Evolutionary conservation across 1,284 basidiomycete genomes (phyloP).

Genomic region (Pseudozyma flocculosa): DNA sequence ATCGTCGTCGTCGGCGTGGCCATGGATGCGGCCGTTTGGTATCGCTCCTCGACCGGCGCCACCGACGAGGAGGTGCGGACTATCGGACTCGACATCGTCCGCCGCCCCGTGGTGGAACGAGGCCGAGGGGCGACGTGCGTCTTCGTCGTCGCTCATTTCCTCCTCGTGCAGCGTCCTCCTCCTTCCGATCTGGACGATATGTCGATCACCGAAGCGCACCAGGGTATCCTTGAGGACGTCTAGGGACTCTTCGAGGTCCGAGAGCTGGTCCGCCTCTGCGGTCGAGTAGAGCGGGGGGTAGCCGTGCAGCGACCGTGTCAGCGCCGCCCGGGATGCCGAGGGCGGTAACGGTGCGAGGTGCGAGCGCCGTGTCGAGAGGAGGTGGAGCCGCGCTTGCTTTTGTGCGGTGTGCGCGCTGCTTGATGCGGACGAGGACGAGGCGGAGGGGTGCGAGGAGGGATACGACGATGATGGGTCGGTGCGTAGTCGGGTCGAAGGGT

Average conservation of each 20-base stretch:
- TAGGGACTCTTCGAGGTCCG: conserved; percentile 48
- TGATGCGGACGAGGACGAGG: too few species aligned
- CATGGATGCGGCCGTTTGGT: too few species aligned
- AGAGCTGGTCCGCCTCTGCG: conserved; percentile 49
- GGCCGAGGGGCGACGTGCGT: neutral
- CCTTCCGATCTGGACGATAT: conserved; percentile 50
- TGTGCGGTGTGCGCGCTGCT: too few species aligned
- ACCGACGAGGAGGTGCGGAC: too few species aligned
- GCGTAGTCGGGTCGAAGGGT: neutral
- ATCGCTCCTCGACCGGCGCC: too few species aligned
- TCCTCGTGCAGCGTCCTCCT: conserved; percentile 45
- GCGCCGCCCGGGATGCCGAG: neutral
- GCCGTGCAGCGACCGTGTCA: conserved; percentile 35
- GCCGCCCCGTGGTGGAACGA: neutral
- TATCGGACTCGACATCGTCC: neutral
- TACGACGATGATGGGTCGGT: neutral
- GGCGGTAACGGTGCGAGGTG: neutral
- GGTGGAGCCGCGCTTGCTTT: neutral
- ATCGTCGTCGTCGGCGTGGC: too few species aligned
- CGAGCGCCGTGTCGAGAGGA: neutral
- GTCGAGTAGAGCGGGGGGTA: conserved; percentile 41
- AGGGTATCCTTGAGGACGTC: conserved; percentile 41
- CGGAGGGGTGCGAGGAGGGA: neutral
- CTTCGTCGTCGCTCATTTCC: conserved; percentile 34
- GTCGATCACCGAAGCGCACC: conserved; percentile 43